Evolutionary conservation across 495 filamentous ascomycete genomes (phyloP).

Genomic region (Daldinia decipiens): DNA sequence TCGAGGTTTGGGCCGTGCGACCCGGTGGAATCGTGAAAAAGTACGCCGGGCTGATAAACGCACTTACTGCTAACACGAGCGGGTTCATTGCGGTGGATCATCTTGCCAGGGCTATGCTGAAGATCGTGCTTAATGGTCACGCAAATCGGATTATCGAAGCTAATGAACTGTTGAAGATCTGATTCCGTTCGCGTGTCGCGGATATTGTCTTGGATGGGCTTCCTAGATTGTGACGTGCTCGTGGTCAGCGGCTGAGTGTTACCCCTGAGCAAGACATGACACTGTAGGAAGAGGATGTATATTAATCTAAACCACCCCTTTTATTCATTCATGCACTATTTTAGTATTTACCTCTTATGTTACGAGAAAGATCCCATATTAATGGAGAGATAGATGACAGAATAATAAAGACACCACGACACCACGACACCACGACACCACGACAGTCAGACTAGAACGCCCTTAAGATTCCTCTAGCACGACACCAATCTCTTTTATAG

Average conservation of each 20-base stretch:
- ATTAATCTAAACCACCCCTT: no score
- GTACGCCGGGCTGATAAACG: conserved; percentile 45
- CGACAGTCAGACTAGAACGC: neutral
- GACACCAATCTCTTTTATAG: conserved; percentile 22
- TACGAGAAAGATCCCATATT: conserved; percentile 30
- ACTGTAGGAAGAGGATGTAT: no score
- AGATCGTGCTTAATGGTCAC: conserved; percentile 51
- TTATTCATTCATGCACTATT: no score
- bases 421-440: no score
- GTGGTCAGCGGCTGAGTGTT: no score
- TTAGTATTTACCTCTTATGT: no score
- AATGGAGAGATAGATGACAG: neutral
- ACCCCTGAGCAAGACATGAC: no score
- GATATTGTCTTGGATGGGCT: no score
- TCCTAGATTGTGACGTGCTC: no score
- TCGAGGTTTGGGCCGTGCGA: conserved; percentile 48
- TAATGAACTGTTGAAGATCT: conserved; percentile 45
- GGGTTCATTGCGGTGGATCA: conserved; percentile 51
- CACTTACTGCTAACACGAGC: conserved; percentile 39
- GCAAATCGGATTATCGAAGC: conserved; percentile 50
- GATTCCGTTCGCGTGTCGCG: neutral
- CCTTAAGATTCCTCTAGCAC: conserved; percentile 9
- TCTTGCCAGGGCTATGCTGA: conserved; percentile 54
- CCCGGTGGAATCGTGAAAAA: conserved; percentile 52
- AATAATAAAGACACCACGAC: no score